A percentile compares a stretch with the other conserved stretches of the same genome.
phyloP scores from a whole-genome alignment of 345 rosid species.

The Brassica carinata region DNA sequence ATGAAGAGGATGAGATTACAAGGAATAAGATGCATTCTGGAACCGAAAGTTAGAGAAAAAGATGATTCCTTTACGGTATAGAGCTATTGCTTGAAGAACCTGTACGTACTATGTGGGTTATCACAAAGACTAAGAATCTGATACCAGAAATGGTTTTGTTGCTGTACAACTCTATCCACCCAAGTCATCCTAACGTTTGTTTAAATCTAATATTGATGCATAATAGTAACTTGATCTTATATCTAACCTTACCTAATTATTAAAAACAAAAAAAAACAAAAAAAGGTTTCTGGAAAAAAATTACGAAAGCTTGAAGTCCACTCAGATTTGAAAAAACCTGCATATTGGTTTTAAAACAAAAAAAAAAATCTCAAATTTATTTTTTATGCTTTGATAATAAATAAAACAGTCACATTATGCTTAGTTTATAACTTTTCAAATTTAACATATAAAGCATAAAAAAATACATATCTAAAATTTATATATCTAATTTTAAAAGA shows the following conservation, averaged over 20 bases:
- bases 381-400: no score
- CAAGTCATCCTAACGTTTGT: background rate
- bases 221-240: background rate
- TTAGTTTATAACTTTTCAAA: no score
- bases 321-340: no score
- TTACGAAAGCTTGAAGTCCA: no score
- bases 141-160: background rate
- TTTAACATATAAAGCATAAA: no score
- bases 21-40: slow-evolving; percentile 12
- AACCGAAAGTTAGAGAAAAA: slow-evolving; percentile 21
- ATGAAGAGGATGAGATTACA: slow-evolving; percentile 25
- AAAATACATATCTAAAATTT: no score
- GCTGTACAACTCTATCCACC: background rate
- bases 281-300: no score
- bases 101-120: background rate
- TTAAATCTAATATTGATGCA: background rate
- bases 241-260: background rate
- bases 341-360: no score
- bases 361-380: no score
- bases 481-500: no score
- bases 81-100: background rate
- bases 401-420: no score
- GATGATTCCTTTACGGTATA: background rate
- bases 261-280: no score
- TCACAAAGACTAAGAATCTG: slow-evolving; percentile 2